Percentiles rank a stretch among this genome's conserved stretches.
Evolutionary conservation across 305 asterid genomes (phyloP).

Genomic region (Solanum hybrid): DNA sequence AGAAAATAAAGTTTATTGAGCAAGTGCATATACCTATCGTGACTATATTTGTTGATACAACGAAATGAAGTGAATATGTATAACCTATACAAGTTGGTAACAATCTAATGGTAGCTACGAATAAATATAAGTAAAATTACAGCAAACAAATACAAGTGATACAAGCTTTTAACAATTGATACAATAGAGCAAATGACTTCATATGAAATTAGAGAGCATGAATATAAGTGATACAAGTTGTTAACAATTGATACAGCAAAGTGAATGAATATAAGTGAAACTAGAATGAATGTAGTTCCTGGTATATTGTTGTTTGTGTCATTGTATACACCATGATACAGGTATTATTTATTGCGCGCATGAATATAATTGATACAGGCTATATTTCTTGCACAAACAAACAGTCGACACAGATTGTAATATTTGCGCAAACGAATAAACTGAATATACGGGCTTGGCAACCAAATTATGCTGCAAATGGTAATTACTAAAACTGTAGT

Average conservation of each 20-base stretch:
- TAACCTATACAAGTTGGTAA: neutral
- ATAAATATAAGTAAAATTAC: neutral
- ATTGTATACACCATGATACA: neutral
- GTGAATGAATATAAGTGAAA: neutral
- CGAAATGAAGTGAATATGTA: neutral
- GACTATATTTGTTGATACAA: neutral
- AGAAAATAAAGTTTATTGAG: neutral
- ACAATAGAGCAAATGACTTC: neutral
- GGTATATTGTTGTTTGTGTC: neutral
- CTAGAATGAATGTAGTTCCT: neutral
- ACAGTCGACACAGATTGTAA: neutral
- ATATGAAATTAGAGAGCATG: neutral
- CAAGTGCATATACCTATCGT: neutral
- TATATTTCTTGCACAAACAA: neutral
- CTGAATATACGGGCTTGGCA: neutral
- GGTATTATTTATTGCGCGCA: neutral
- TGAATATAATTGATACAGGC: neutral
- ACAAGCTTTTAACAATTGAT: neutral
- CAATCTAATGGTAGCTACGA: neutral
- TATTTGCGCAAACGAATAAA: neutral
- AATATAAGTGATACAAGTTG: neutral
- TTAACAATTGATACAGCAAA: neutral
- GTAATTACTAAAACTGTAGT: neutral
- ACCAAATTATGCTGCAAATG: neutral
- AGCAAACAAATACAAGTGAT: neutral